Evolutionary conservation across 2,329 filamentous ascomycete species (phyloP), one percentile per base, ranked within the genome.

Genomic region (Sclerotinia glacialis): DNA sequence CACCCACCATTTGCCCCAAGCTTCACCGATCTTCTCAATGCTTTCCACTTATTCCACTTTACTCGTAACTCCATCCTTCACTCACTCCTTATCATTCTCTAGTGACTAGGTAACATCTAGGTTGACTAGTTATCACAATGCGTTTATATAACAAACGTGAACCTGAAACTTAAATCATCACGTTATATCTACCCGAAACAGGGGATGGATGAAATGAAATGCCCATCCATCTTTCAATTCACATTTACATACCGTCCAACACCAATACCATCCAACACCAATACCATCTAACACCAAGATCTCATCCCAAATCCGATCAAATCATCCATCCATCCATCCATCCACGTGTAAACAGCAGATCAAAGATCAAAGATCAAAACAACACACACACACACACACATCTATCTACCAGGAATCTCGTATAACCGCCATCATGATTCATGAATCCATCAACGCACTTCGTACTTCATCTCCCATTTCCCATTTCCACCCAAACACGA

Each of bases 1-100:
- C 40, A 18, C 18, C 40, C 55, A 59, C 55, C 26, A 34, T n/a
- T 28, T 28, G 55, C 55, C 55, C 55, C 55, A 59, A 59, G 55
- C 55, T 44, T 31, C 40, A 46, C 28, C 21, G 40, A 59, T 59
- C 55, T 31, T 31, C 40, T 21, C 4, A 14, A 40, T 14, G 37
- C 5, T 40, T 14, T 40, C 21, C 31, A 16, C 21, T 55, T 55
- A 40, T 55, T 55, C 53, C 53, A 55, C 53, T 55, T 26, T 18
- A 40, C 53, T 23, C 34, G 31, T 34, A 55, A 26, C 53, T 55
- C 23, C 23, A 54, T 54, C 28, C 52, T 31, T n/a, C 23, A 55
- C 21, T 11, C 21, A 11, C 11, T 47, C n/a, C n/a, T n/a, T n/a
- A n/a, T n/a, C 44, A 47, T 47, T n/a, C 8, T 47, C 18, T 11